Base-by-base conservation (phyloP, 441 rosid species). In the Biscutella laevigata region DNA sequence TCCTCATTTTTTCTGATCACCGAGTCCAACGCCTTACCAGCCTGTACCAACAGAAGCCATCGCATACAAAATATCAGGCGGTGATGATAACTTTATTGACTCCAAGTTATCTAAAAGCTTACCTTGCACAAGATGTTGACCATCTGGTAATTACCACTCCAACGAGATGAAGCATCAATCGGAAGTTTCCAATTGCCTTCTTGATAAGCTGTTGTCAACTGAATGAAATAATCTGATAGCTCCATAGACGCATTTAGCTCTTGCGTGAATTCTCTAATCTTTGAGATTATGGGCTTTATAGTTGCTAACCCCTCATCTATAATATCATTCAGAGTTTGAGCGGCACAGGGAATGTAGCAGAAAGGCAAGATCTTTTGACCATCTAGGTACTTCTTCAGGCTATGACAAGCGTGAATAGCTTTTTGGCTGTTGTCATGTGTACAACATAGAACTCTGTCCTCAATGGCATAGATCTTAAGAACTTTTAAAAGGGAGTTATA, bases 121-220 rank as follows among this genome's bases (percentile, higher is more conserved):
- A 85, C 89, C 97, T 84, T 86, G 51, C 77, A 74, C 51, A 77
- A 79, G 50, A 90, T 70, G 71, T 84, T 85, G 46, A 84, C 87
- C 89, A 86, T 81, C 70, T 84, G 94, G 72, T 86, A 86, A 68
- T 74, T 84, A 56, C 92, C 94, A 59, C 79, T 90, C 95, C 95
- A 86, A 40, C 92, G 78, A 32, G 86, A 59, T 1, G 94, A 86
- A 64, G 84, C 62, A 72, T 90, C 89, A 1, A 90, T 67, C 1
- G 94, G 95, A 67, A 90, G 67, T 51, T 78, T 88, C 96, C 96
- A 87, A 67, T 69, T 80, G 30, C 96, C 96, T 74, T 91, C 96
- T 53, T 84, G 83, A 65, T 68, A 91, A 41, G 77, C 81, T 47
- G 83, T 70, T 38, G 90, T 61, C 34, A 75, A 36, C 47, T 77